Percentiles rank a stretch among this genome's conserved stretches.
Evolutionary conservation across 805 yeast species (phyloP).

Genomic region (Yarrowia divulgata): DNA sequence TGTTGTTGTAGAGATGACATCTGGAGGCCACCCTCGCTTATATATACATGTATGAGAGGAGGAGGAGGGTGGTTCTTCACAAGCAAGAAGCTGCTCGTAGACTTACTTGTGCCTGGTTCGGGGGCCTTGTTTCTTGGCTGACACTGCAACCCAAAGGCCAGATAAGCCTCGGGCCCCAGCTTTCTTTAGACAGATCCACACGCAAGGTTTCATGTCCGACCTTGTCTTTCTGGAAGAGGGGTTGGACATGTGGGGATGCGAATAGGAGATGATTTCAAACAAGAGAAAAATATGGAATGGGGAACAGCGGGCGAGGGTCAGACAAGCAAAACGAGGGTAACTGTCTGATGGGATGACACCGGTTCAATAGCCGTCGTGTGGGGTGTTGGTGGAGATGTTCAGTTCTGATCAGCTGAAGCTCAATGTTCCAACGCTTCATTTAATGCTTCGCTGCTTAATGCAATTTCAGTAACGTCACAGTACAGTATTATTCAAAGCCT

Average conservation of each 20-base stretch:
- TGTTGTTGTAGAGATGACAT: not conserved
- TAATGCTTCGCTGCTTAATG: too few relatives aligned
- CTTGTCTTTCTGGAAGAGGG: constrained; percentile 23
- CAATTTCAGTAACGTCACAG: too few relatives aligned
- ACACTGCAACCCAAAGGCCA: constrained; percentile 21
- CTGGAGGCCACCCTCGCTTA: too few relatives aligned
- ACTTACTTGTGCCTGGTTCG: not conserved
- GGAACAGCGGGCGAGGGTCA: not conserved
- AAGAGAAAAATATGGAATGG: not conserved
- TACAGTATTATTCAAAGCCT: too few relatives aligned
- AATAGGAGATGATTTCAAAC: constrained; percentile 4
- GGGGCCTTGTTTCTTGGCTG: constrained; percentile 23
- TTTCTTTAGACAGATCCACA: not conserved
- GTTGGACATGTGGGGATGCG: constrained; percentile 24
- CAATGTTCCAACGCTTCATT: not conserved
- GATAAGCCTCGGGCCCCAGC: constrained; percentile 28
- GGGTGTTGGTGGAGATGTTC: too few relatives aligned
- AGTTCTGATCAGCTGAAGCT: too few relatives aligned
- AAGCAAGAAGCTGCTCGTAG: too few relatives aligned
- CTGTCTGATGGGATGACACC: not conserved
- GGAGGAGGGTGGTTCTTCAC: too few relatives aligned
- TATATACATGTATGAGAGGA: too few relatives aligned
- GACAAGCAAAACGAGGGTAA: too few relatives aligned
- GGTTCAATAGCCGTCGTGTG: constrained; percentile 2
- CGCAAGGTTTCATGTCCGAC: constrained; percentile 19